Evolutionary conservation across 164 flowering plant species (phyloP).

Genomic region (Piper longum): DNA sequence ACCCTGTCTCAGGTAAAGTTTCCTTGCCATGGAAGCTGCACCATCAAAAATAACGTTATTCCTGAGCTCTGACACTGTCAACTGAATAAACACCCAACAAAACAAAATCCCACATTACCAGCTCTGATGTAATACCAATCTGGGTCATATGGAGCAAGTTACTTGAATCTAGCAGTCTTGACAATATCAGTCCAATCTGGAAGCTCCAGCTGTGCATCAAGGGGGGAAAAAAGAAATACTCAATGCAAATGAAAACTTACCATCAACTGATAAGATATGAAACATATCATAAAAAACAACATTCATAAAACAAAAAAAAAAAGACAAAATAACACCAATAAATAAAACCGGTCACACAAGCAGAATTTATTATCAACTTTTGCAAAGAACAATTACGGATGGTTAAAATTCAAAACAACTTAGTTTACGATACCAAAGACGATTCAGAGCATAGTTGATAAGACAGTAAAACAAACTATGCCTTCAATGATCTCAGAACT

Average conservation of each 20-base stretch:
- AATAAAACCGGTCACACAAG: neutral
- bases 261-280: neutral
- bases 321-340: neutral
- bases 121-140: constrained; percentile 90
- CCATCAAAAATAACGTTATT: neutral
- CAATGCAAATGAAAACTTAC: neutral
- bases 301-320: neutral
- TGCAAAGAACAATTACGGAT: no score
- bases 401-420: no score
- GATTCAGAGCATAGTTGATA: no score
- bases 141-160: constrained; percentile 86
- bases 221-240: neutral
- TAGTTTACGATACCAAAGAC: no score
- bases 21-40: constrained; percentile 63
- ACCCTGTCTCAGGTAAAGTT: constrained; percentile 72
- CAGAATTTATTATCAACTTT: no score
- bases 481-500: no score
- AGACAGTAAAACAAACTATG: no score
- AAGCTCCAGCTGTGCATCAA: constrained; percentile 50
- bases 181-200: constrained; percentile 86
- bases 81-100: neutral
- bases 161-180: constrained; percentile 72
- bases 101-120: constrained; percentile 21
- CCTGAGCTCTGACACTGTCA: no score
- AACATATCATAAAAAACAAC: neutral